Evolutionary conservation across 1,284 basidiomycete genomes (phyloP), one percentile per base, ranked within the genome.

Genomic region (Tylopilus sp.): DNA sequence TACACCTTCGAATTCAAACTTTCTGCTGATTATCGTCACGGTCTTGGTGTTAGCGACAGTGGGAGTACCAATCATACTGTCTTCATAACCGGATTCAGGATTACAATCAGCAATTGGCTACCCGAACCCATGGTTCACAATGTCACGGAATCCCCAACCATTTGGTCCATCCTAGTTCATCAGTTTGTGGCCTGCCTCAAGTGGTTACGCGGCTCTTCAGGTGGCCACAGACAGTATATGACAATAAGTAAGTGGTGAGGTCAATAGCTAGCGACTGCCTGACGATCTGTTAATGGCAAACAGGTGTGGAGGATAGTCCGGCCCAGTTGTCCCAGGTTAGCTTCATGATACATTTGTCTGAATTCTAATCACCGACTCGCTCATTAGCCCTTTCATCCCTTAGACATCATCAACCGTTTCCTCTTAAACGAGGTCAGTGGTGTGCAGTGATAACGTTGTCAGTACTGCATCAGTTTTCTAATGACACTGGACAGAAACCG

Each of bases 81-180:
- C 4, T 54, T 45, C 34, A 48, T 57, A 17, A 39, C 42, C 4
- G 55, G 55, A 0, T 56, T 48, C 39, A 56, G 46, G 29, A 55
- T 56, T n/a, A 21, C 51, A n/a, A 17, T 55, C 8, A 37, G 44
- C 1, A 36, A 41, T 26, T 11, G 38, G n/a, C 10, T 30, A 18
- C 39, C 17, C 15, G 17, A 29, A 12, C 33, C 42, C 1, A 20
- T 30, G 2, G 15, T 54, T 11, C 17, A 29, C 9, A 28, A 3
- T 2, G 45, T 8, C 20, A 42, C 37, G 2, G 36, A 40, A 31
- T 9, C 29, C 6, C 17, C 30, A 38, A 38, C 44, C 12, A 2
- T n/a, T 18, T 21, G 40, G 47, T 31, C 10, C 6, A 31, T 21
- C 11, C 5, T 3, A 28, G 36, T 2, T 44, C 52, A 12, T 12